phyloP scores from a whole-genome alignment of 352 stramenopile genomes.

The Phytophthora fragariae region DNA sequence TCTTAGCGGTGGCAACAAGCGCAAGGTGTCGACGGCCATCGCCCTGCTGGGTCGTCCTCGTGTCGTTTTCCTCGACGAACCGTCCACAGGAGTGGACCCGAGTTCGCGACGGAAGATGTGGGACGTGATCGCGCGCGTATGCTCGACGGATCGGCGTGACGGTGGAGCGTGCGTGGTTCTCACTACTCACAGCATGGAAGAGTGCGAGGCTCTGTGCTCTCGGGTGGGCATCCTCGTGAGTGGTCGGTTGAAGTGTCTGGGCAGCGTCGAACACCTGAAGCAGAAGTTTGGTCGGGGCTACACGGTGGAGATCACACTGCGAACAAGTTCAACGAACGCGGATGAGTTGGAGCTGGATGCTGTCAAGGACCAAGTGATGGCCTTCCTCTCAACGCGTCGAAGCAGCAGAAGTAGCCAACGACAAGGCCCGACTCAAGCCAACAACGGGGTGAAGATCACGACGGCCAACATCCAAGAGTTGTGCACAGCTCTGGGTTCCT shows the following conservation, averaged over 20 bases:
- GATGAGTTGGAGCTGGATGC: constrained; percentile 15
- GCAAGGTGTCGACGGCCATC: constrained; percentile 96
- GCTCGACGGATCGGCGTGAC: constrained; percentile 73
- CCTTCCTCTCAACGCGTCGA: constrained; percentile 13
- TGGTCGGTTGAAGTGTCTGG: constrained; percentile 75
- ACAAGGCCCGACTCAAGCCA: constrained; percentile 19
- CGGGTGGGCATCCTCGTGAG: constrained; percentile 78
- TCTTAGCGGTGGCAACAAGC: constrained; percentile 79
- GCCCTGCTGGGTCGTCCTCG: constrained; percentile 92
- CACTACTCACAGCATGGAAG: constrained; percentile 87
- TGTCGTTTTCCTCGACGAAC: constrained; percentile 97
- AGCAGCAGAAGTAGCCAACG: constrained; percentile 27
- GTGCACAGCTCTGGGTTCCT: constrained; percentile 39
- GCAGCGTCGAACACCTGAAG: constrained; percentile 95
- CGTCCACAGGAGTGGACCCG: constrained; percentile 94
- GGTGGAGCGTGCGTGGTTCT: constrained; percentile 60
- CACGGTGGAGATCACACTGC: constrained; percentile 86
- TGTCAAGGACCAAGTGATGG: constrained; percentile 22
- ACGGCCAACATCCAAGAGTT: constrained; percentile 42
- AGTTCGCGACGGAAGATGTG: constrained; percentile 93
- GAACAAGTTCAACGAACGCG: constrained; percentile 23
- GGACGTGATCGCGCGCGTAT: constrained; percentile 90
- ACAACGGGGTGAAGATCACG: constrained; percentile 26
- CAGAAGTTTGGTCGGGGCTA: constrained; percentile 96
- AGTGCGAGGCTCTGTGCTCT: constrained; percentile 78